Percentiles rank a stretch among this genome's conserved stretches.
phyloP scores from a whole-genome alignment of 2,329 filamentous ascomycete genomes.

The Claviceps sp. region DNA sequence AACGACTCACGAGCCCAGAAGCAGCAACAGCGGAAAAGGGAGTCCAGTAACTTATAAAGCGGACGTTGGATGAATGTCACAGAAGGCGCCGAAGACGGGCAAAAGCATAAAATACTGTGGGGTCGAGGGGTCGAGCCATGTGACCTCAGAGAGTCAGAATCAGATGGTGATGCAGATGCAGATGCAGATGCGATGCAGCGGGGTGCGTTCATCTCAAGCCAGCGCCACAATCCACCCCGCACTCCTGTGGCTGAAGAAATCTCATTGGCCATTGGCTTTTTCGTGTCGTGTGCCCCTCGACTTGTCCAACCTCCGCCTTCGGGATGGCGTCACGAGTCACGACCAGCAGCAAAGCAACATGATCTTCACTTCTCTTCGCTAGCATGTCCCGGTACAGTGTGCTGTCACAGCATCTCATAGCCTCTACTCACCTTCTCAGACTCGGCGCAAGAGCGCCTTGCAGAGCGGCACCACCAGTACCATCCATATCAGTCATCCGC shows the following conservation, averaged over 20 bases:
- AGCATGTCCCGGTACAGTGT: slow-evolving; percentile 10
- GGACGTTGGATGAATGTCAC: too few relatives aligned
- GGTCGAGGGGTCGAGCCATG: too few relatives aligned
- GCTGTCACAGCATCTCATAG: slow-evolving; percentile 1
- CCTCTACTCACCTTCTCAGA: neutral
- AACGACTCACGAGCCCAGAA: too few relatives aligned
- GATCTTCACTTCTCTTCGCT: neutral
- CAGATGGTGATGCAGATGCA: too few relatives aligned
- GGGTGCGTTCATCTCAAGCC: neutral
- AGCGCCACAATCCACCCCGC: neutral
- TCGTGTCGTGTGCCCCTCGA: neutral
- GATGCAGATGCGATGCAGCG: neutral
- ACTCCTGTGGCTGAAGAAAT: neutral
- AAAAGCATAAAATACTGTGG: too few relatives aligned
- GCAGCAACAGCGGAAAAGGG: too few relatives aligned
- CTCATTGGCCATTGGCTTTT: neutral
- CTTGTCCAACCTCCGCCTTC: neutral
- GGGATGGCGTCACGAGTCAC: too few relatives aligned
- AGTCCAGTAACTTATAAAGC: too few relatives aligned
- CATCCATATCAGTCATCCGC: neutral
- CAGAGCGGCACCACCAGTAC: neutral
- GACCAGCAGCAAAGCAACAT: neutral
- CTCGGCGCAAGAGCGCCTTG: neutral
- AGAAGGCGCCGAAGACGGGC: too few relatives aligned
- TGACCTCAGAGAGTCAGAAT: too few relatives aligned